Percentiles rank a stretch among this genome's conserved stretches.
phyloP scores from a whole-genome alignment of 2,329 filamentous ascomycete genomes.

The Didymella exigua region DNA sequence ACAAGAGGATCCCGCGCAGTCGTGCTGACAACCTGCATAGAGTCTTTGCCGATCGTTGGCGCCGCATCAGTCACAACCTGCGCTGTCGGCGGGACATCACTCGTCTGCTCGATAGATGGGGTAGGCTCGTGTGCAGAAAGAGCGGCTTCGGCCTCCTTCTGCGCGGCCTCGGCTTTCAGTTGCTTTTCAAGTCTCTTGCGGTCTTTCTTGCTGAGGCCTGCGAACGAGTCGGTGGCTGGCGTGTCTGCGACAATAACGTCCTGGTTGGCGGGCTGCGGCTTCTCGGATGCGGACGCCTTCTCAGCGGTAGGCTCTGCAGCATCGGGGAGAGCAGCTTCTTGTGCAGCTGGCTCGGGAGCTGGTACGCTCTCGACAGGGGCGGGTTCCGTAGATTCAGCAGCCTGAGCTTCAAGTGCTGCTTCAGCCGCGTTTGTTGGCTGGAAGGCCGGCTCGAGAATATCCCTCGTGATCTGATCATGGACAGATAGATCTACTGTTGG shows the following conservation, averaged over 20 bases:
- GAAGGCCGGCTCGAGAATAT: slow-evolving; percentile 2
- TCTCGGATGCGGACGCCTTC: background rate
- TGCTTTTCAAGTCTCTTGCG: slow-evolving; percentile 32
- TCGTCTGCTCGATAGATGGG: background rate
- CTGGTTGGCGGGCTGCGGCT: background rate
- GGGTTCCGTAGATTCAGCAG: background rate
- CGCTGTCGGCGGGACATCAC: background rate
- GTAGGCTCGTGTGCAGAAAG: background rate
- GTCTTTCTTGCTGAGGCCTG: slow-evolving; percentile 34
- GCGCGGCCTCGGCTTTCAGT: slow-evolving; percentile 8
- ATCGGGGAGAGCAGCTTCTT: background rate
- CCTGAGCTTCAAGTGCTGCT: background rate
- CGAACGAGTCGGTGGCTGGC: slow-evolving; percentile 29
- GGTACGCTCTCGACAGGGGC: background rate
- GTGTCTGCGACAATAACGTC: background rate
- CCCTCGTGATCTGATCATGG: background rate
- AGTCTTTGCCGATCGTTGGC: background rate
- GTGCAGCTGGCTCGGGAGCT: background rate
- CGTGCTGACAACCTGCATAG: background rate
- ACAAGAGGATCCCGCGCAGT: background rate
- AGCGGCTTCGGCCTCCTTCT: slow-evolving; percentile 10
- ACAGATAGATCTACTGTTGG: background rate
- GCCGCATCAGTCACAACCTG: background rate
- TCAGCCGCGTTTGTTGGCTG: background rate
- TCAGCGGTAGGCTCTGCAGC: background rate